Percentiles rank a stretch among this genome's conserved stretches.
Conservation (phyloP, 2,329 filamentous ascomycete species). For the Sphaerostilbella broomeana region DNA sequence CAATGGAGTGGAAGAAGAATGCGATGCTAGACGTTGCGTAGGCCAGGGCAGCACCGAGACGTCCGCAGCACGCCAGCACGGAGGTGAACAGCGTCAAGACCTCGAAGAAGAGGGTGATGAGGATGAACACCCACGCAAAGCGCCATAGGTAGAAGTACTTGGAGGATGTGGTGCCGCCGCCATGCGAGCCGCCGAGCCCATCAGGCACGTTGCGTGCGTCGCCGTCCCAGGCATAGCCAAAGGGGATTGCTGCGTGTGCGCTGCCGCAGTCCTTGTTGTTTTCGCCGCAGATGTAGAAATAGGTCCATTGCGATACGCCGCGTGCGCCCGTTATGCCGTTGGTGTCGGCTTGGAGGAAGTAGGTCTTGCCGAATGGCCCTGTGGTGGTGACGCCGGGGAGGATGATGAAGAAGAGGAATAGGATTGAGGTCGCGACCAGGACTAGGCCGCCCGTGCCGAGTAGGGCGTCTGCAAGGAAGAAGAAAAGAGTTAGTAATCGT, state of each 20-base stretch:
- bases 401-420: slow-evolving; percentile 54
- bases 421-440: slow-evolving; percentile 44
- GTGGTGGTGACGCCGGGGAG: slow-evolving; percentile 45
- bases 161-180: slow-evolving; percentile 46
- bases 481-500: too few relatives aligned
- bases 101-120: slow-evolving; percentile 77
- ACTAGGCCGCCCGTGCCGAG: slow-evolving; percentile 39
- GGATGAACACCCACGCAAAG: slow-evolving; percentile 87
- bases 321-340: slow-evolving; percentile 63
- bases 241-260: slow-evolving; percentile 55
- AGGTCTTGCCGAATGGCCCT: slow-evolving; percentile 64
- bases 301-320: slow-evolving; percentile 74
- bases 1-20: slow-evolving; percentile 62
- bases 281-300: slow-evolving; percentile 72
- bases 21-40: slow-evolving; percentile 52
- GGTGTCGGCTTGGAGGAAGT: slow-evolving; percentile 80
- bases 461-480: slow-evolving; percentile 29
- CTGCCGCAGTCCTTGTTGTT: slow-evolving; percentile 58
- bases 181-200: slow-evolving; percentile 45
- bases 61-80: slow-evolving; percentile 63
- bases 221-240: slow-evolving; percentile 64
- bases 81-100: slow-evolving; percentile 59
- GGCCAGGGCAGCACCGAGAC: slow-evolving; percentile 62
- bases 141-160: slow-evolving; percentile 79
- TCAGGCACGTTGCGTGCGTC: slow-evolving; percentile 38